These are phyloP conservation scores for Cryptosporidium andersoni DNA, from an alignment of 169 alveolate species.

Conservation along the genomic window DNA sequence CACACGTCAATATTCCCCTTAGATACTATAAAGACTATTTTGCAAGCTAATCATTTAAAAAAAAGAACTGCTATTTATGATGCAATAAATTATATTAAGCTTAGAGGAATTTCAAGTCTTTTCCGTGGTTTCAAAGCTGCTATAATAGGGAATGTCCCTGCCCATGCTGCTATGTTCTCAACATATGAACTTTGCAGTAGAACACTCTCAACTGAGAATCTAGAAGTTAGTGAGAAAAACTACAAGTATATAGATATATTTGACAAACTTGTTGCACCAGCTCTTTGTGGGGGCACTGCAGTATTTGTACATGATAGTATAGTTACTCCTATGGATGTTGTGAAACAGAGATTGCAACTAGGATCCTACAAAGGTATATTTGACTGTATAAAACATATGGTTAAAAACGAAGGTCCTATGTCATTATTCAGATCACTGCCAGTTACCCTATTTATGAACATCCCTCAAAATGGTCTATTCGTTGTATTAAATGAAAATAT, in stretches of 20 bases:
- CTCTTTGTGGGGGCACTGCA: constrained; percentile 92
- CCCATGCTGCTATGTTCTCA: constrained; percentile 95
- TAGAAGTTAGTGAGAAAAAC: constrained; percentile 1
- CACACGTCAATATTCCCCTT: constrained; percentile 94
- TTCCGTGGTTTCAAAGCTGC: constrained; percentile 93
- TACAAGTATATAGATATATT: constrained; percentile 71
- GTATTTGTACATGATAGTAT: constrained; percentile 94
- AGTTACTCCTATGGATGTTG: constrained; percentile 96
- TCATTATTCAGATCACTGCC: constrained; percentile 92
- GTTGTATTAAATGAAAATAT: constrained; percentile 91
- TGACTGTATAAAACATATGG: constrained; percentile 76
- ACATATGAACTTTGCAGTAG: constrained; percentile 83
- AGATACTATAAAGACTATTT: constrained; percentile 91
- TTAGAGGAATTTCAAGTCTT: constrained; percentile 79
- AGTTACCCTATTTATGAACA: constrained; percentile 92
- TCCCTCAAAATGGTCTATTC: constrained; percentile 92
- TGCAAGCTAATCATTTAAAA: constrained; percentile 78
- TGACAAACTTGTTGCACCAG: constrained; percentile 78
- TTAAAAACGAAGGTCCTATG: constrained; percentile 88
- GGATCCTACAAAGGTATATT: constrained; percentile 79
- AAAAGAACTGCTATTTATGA: constrained; percentile 36
- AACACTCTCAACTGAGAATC: neutral
- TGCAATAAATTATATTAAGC: constrained; percentile 71
- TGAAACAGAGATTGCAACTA: constrained; percentile 93
- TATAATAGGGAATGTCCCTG: constrained; percentile 97